Percentiles rank a stretch among this genome's conserved stretches.
phyloP scores from a whole-genome alignment of 306 rosid species.

The Casuarina glauca region DNA sequence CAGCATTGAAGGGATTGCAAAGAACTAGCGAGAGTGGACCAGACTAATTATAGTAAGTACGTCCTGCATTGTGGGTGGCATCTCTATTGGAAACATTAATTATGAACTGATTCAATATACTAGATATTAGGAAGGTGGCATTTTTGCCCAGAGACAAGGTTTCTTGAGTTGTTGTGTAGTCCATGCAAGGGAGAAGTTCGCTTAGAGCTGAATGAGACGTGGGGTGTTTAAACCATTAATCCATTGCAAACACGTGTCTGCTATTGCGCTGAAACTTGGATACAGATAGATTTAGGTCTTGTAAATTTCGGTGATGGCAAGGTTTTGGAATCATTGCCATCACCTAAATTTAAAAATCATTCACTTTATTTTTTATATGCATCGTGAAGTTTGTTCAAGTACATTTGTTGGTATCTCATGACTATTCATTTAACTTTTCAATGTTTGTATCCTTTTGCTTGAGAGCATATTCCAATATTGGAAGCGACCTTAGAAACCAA shows the following conservation, averaged over 20 bases:
- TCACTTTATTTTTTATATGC: too few relatives aligned
- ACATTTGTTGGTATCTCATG: too few relatives aligned
- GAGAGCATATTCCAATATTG: too few relatives aligned
- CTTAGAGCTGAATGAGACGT: conserved; percentile 28
- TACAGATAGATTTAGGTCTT: too few relatives aligned
- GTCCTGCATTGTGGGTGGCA: conserved; percentile 31
- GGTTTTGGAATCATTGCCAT: too few relatives aligned
- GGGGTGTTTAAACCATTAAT: conserved; percentile 56
- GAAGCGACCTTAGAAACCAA: too few relatives aligned
- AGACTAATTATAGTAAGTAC: conserved; percentile 54
- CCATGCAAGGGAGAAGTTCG: conserved; percentile 43
- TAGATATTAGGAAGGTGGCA: conserved; percentile 37
- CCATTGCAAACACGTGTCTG: conserved; percentile 55
- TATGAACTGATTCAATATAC: conserved; percentile 46
- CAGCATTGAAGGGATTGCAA: conserved; percentile 41
- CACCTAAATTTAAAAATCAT: too few relatives aligned
- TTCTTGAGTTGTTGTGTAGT: conserved; percentile 25
- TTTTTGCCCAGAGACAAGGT: conserved; percentile 14
- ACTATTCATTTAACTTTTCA: too few relatives aligned
- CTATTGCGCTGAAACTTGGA: conserved; percentile 23
- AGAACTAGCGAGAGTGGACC: conserved; percentile 48
- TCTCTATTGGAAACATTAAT: conserved; percentile 42
- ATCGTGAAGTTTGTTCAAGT: too few relatives aligned
- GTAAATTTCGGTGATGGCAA: too few relatives aligned
- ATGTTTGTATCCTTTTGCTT: too few relatives aligned